These are phyloP conservation scores for Carnegiea gigantea DNA, from an alignment of 179 eudicot species.

Conservation along the genomic window DNA sequence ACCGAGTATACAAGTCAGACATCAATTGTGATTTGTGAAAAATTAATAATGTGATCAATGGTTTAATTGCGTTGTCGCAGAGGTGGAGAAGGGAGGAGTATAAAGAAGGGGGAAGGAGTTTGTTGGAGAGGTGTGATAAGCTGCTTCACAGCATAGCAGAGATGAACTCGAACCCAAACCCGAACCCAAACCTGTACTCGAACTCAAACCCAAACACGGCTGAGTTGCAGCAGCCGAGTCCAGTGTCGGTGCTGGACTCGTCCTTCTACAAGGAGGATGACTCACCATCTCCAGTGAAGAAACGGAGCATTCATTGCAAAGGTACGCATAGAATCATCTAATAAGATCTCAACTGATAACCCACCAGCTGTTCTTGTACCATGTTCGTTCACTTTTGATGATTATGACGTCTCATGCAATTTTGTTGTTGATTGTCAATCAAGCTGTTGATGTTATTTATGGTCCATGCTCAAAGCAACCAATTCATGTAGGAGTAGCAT, in stretches of 20 bases:
- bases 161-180: slow-evolving; percentile 43
- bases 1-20: too few species aligned
- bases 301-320: slow-evolving; percentile 69
- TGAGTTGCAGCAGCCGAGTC: slow-evolving; percentile 88
- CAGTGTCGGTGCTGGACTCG: slow-evolving; percentile 90
- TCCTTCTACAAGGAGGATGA: slow-evolving; percentile 82
- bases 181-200: slow-evolving; percentile 1
- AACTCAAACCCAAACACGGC: too few species aligned
- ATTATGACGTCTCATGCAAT: background rate
- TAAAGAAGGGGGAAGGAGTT: slow-evolving; percentile 64
- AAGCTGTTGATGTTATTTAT: too few species aligned
- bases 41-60: background rate
- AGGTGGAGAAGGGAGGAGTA: slow-evolving; percentile 62
- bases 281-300: slow-evolving; percentile 80
- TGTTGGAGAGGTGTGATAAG: slow-evolving; percentile 81
- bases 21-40: background rate
- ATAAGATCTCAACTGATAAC: background rate
- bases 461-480: too few species aligned
- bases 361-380: background rate
- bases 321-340: slow-evolving; percentile 40
- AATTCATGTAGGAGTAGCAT: too few species aligned
- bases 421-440: background rate
- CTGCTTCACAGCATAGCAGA: slow-evolving; percentile 81
- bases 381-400: background rate
- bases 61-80: slow-evolving; percentile 29